phyloP scores from a whole-genome alignment of 345 rosid genomes.

The Conringia planisiliqua region DNA sequence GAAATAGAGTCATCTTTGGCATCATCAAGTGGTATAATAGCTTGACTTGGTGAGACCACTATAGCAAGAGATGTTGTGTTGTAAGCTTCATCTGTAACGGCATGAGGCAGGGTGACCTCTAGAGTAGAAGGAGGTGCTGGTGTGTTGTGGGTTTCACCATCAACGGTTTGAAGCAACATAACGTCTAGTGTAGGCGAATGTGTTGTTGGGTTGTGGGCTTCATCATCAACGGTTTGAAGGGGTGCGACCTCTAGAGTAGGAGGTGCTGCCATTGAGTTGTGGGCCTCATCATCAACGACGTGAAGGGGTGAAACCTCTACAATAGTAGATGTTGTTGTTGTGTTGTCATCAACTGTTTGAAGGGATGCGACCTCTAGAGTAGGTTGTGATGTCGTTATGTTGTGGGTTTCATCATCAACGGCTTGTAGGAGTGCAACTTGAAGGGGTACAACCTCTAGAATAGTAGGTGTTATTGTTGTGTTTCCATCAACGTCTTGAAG shows the following conservation, averaged over 20 bases:
- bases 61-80: background rate
- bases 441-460: too few species aligned
- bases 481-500: too few species aligned
- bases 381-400: background rate
- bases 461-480: too few species aligned
- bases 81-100: background rate
- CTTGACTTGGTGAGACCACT: background rate
- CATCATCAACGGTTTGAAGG: background rate
- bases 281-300: background rate
- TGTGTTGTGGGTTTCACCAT: background rate
- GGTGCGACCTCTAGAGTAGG: background rate
- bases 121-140: background rate
- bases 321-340: background rate
- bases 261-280: background rate
- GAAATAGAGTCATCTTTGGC: background rate
- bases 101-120: background rate
- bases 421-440: too few species aligned
- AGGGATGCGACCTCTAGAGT: background rate
- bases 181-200: background rate
- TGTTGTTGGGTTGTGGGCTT: background rate
- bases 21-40: background rate
- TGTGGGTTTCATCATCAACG: background rate
- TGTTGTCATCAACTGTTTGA: background rate
- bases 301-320: background rate
- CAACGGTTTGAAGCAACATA: background rate